phyloP scores from a whole-genome alignment of 495 filamentous ascomycete species.

The Aspergillus saccharolyticus region DNA sequence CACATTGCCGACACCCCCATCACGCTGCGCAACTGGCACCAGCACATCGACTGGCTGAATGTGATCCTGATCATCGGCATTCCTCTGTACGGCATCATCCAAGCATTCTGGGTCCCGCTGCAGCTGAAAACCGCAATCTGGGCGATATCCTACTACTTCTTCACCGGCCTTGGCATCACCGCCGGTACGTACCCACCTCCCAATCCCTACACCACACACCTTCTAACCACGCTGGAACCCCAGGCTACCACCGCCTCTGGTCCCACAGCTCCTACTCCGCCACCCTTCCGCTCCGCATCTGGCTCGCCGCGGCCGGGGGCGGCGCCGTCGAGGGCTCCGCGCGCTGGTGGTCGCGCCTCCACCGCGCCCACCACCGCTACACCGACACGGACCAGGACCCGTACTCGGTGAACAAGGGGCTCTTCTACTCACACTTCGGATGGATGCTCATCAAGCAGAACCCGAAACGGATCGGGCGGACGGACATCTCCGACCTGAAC shows the following conservation, averaged over 20 bases:
- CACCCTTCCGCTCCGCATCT: slow-evolving; percentile 80
- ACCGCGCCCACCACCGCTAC: slow-evolving; percentile 97
- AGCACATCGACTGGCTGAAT: slow-evolving; percentile 96
- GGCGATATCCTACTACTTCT: slow-evolving; percentile 85
- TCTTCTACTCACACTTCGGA: slow-evolving; percentile 93
- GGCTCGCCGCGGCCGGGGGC: slow-evolving; percentile 85
- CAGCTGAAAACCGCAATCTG: slow-evolving; percentile 71
- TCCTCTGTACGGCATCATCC: slow-evolving; percentile 69
- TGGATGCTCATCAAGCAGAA: slow-evolving; percentile 95
- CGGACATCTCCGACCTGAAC: slow-evolving; percentile 95
- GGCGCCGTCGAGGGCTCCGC: slow-evolving; percentile 96
- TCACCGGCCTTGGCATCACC: slow-evolving; percentile 84
- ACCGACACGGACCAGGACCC: slow-evolving; percentile 99
- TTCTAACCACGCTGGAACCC: slow-evolving; percentile 13
- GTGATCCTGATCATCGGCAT: slow-evolving; percentile 81
- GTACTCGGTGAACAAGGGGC: slow-evolving; percentile 96
- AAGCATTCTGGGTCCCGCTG: slow-evolving; percentile 77
- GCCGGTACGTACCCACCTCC: slow-evolving; percentile 52
- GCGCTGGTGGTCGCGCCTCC: slow-evolving; percentile 95
- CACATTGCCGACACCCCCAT: slow-evolving; percentile 62
- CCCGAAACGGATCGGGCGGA: slow-evolving; percentile 87
- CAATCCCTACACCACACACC: background rate
- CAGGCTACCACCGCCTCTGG: slow-evolving; percentile 88
- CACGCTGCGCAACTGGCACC: slow-evolving; percentile 85
- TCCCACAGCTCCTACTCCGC: slow-evolving; percentile 94